phyloP scores from a whole-genome alignment of 768 basidiomycete species.

The Phylloporus sp. region DNA sequence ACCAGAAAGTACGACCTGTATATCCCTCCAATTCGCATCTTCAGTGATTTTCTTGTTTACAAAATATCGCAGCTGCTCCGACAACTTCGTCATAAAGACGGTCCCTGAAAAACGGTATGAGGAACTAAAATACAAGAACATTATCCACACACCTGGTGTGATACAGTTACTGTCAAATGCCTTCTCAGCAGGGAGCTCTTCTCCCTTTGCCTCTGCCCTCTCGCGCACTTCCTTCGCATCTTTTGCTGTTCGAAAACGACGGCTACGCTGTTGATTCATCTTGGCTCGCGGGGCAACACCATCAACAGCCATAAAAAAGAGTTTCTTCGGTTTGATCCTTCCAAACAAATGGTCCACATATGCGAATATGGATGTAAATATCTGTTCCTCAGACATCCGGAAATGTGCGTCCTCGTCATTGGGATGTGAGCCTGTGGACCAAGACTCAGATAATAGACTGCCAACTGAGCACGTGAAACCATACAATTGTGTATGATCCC shows the following conservation, averaged over 20 bases:
- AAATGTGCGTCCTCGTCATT: constrained; percentile 96
- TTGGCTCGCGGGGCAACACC: constrained; percentile 97
- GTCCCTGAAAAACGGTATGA: constrained; percentile 54
- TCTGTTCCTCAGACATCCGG: constrained; percentile 93
- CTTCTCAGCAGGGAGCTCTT: constrained; percentile 88
- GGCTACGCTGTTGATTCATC: constrained; percentile 97
- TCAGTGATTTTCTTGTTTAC: constrained; percentile 98
- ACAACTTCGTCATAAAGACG: constrained; percentile 91
- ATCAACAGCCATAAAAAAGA: constrained; percentile 99
- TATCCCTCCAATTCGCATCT: constrained; percentile 90
- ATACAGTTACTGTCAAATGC: constrained; percentile 99
- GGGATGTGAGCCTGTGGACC: constrained; percentile 75
- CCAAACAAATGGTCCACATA: constrained; percentile 97
- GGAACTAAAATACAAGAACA: not conserved
- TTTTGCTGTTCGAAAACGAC: constrained; percentile 91
- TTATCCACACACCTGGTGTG: constrained; percentile 74
- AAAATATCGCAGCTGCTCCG: constrained; percentile 90
- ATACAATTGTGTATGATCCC: constrained; percentile 84
- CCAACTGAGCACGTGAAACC: not conserved
- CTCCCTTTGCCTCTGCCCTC: constrained; percentile 85
- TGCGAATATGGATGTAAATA: constrained; percentile 93
- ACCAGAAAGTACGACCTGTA: constrained; percentile 91
- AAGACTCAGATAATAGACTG: not conserved
- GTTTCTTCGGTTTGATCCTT: constrained; percentile 95
- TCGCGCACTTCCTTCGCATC: constrained; percentile 85